These are phyloP conservation scores for Geotrichum restrictum DNA, from an alignment of 1,139 yeast species.

Conservation along the genomic window DNA sequence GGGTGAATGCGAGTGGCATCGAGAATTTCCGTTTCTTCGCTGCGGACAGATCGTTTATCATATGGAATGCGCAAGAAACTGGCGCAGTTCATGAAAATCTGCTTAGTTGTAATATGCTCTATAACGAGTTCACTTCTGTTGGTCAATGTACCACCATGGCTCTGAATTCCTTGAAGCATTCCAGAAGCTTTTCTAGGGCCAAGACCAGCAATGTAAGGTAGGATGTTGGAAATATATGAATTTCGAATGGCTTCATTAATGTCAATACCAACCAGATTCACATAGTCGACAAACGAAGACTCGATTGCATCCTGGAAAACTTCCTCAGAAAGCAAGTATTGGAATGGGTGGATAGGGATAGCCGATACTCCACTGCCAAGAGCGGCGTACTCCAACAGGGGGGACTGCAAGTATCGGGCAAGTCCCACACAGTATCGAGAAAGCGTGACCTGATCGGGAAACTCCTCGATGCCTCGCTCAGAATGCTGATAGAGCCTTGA, in stretches of 20 bases:
- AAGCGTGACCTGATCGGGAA: slow-evolving; percentile 80
- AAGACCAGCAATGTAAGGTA: slow-evolving; percentile 81
- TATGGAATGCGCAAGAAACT: slow-evolving; percentile 82
- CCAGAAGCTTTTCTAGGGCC: slow-evolving; percentile 96
- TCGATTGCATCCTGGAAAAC: slow-evolving; percentile 64
- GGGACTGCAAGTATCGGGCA: slow-evolving; percentile 88
- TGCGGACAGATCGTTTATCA: slow-evolving; percentile 48
- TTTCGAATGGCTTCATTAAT: slow-evolving; percentile 84
- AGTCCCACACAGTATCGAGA: slow-evolving; percentile 84
- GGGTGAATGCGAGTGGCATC: slow-evolving; percentile 98
- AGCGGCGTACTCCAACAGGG: slow-evolving; percentile 81
- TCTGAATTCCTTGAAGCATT: slow-evolving; percentile 72
- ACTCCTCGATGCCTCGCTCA: slow-evolving; percentile 68
- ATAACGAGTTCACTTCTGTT: slow-evolving; percentile 78
- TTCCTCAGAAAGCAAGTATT: slow-evolving; percentile 64
- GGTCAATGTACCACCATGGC: slow-evolving; percentile 64
- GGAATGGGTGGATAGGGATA: slow-evolving; percentile 70
- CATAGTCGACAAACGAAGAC: slow-evolving; percentile 82
- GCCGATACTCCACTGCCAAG: slow-evolving; percentile 71
- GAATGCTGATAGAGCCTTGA: slow-evolving; percentile 86
- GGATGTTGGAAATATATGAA: slow-evolving; percentile 60
- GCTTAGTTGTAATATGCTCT: slow-evolving; percentile 71
- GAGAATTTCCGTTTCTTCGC: slow-evolving; percentile 66
- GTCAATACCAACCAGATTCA: slow-evolving; percentile 88
- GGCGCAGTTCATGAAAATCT: slow-evolving; percentile 85